Percentiles rank a stretch among this genome's conserved stretches.
These are phyloP conservation scores for Rutstroemia sp. DNA, from an alignment of 2,329 filamentous ascomycete genomes.

Conservation along the genomic window DNA sequence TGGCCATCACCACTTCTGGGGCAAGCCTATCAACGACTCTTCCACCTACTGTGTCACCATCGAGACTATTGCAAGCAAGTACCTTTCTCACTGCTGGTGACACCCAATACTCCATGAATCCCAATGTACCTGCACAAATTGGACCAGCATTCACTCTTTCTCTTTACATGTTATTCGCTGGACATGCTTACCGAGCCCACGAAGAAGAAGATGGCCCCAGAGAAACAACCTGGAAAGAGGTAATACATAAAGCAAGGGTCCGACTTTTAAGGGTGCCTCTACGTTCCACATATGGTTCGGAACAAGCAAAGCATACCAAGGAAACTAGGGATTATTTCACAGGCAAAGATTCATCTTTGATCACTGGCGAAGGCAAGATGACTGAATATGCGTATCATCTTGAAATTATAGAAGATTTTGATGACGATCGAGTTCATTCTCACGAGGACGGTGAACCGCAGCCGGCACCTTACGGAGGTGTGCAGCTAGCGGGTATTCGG, in stretches of 20 bases:
- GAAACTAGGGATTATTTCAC: constrained; percentile 7
- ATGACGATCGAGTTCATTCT: constrained; percentile 61
- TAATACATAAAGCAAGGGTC: constrained; percentile 85
- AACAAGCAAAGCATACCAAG: background rate
- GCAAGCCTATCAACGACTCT: constrained; percentile 76
- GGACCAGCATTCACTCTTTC: constrained; percentile 82
- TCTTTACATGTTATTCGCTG: constrained; percentile 89
- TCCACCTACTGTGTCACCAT: constrained; percentile 79
- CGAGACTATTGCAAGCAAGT: constrained; percentile 83
- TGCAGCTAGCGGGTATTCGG: constrained; percentile 54
- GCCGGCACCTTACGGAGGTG: constrained; percentile 49
- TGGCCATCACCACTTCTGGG: constrained; percentile 91
- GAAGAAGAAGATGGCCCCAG: constrained; percentile 20
- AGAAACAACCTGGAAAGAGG: constrained; percentile 80
- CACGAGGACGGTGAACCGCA: constrained; percentile 52
- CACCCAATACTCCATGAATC: constrained; percentile 65
- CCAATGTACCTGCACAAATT: constrained; percentile 64
- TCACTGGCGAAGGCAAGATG: constrained; percentile 20
- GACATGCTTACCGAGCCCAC: constrained; percentile 54
- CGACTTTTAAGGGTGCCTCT: constrained; percentile 46
- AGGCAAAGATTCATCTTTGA: constrained; percentile 13
- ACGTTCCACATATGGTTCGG: constrained; percentile 9
- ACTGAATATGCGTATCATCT: constrained; percentile 63
- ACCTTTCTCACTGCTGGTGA: constrained; percentile 85
- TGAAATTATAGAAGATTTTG: constrained; percentile 61